A percentile compares a stretch with the other conserved stretches of the same genome.
phyloP scores from a whole-genome alignment of 2,329 filamentous ascomycete species.

The Mycosphaerella arachidis region DNA sequence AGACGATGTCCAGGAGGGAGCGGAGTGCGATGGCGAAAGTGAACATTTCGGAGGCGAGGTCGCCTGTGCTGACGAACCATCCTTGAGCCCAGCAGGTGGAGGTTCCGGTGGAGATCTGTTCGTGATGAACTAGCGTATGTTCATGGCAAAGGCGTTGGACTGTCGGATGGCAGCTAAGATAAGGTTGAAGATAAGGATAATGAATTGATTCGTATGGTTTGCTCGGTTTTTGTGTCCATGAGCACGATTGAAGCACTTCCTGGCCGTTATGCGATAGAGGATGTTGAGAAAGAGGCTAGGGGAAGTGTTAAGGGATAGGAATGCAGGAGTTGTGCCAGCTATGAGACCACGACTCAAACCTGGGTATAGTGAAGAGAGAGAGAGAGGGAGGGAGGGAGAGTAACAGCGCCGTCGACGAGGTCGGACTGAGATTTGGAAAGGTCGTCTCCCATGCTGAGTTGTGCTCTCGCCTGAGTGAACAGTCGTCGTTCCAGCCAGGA shows the following conservation, averaged over 20 bases:
- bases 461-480: too few species aligned
- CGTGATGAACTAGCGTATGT: slow-evolving; percentile 52
- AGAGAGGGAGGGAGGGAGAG: too few species aligned
- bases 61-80: slow-evolving; percentile 62
- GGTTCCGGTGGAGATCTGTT: slow-evolving; percentile 51
- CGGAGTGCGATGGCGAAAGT: slow-evolving; percentile 61
- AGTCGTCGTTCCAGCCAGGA: too few species aligned
- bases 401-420: slow-evolving; percentile 1
- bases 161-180: slow-evolving; percentile 64
- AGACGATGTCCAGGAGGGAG: slow-evolving; percentile 59
- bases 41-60: slow-evolving; percentile 61
- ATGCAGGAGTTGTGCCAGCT: slow-evolving; percentile 44
- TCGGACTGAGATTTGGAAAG: background rate
- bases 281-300: slow-evolving; percentile 42
- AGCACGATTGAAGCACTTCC: slow-evolving; percentile 29
- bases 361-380: slow-evolving; percentile 33
- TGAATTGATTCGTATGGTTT: slow-evolving; percentile 55
- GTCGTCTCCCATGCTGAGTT: too few species aligned
- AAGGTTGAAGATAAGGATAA: slow-evolving; percentile 64
- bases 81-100: slow-evolving; percentile 59
- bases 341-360: slow-evolving; percentile 40
- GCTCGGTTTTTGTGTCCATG: too few species aligned
- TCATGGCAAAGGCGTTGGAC: slow-evolving; percentile 58
- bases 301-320: slow-evolving; percentile 46
- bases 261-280: slow-evolving; percentile 43